Percentiles rank a stretch among this genome's conserved stretches.
Evolutionary conservation across 768 basidiomycete species (phyloP).

Genomic region (Crassisporium funariophilum): DNA sequence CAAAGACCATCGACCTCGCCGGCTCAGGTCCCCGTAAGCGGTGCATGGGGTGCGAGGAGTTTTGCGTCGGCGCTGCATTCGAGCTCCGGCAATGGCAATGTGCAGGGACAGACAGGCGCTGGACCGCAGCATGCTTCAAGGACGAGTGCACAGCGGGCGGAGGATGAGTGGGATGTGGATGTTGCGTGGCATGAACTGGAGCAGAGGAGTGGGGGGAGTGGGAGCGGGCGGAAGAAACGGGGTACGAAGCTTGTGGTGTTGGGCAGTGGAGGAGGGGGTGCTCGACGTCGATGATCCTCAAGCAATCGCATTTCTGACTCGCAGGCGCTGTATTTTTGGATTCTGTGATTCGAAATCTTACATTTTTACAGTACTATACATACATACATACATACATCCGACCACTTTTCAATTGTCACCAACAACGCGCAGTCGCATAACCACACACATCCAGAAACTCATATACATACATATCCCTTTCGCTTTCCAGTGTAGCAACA

Average conservation of each 20-base stretch:
- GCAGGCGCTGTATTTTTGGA: no score
- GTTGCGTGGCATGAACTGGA: constrained; percentile 83
- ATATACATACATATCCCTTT: constrained; percentile 3
- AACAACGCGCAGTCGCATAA: no score
- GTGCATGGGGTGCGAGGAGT: constrained; percentile 79
- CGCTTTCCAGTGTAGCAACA: constrained; percentile 29
- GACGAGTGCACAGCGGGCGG: constrained; percentile 33
- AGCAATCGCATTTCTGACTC: not conserved
- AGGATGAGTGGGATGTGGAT: constrained; percentile 80
- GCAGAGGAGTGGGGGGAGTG: constrained; percentile 38
- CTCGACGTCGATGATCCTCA: constrained; percentile 47
- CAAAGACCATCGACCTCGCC: constrained; percentile 4
- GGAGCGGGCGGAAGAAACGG: constrained; percentile 60
- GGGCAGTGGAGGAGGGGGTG: constrained; percentile 62
- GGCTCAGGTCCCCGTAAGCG: constrained; percentile 27
- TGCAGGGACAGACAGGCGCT: constrained; percentile 15
- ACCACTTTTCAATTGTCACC: no score
- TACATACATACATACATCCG: no score
- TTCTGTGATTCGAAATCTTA: no score
- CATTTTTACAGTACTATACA: no score
- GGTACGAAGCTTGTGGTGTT: constrained; percentile 70
- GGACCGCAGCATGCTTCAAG: constrained; percentile 27
- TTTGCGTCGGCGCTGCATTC: constrained; percentile 81
- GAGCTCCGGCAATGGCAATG: constrained; percentile 30
- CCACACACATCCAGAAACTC: no score